Evolutionary conservation across 225 moss, liverwort and hornwort species (phyloP).

Genomic region (Climacium dendroides): DNA sequence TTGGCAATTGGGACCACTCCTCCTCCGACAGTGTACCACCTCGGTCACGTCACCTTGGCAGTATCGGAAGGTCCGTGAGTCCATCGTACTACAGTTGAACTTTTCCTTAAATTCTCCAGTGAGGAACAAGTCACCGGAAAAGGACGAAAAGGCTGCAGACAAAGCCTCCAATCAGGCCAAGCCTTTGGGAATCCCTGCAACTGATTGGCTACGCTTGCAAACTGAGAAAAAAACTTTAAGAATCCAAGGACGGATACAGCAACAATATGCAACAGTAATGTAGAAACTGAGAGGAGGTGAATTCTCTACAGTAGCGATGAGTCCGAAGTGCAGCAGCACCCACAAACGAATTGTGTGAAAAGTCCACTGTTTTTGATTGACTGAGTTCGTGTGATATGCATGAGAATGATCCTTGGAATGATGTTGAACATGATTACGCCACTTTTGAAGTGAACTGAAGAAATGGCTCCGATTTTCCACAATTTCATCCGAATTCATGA

Average conservation of each 20-base stretch:
- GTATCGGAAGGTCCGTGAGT: too few species aligned
- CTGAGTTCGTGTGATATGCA: neutral
- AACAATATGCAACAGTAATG: neutral
- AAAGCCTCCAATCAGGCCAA: neutral
- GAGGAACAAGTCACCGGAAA: neutral
- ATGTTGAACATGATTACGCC: too few species aligned
- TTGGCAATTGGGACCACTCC: neutral
- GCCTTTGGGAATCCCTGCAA: neutral
- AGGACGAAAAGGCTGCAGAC: neutral
- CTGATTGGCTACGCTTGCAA: neutral
- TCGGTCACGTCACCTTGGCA: neutral
- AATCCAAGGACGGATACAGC: too few species aligned
- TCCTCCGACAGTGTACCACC: neutral
- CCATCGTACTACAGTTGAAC: neutral
- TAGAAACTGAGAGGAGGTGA: too few species aligned
- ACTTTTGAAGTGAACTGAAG: neutral
- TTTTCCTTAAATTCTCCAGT: neutral
- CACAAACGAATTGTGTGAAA: neutral
- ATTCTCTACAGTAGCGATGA: neutral
- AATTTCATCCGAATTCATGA: neutral
- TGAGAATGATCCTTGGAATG: too few species aligned
- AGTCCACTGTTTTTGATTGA: too few species aligned
- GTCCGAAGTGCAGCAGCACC: neutral
- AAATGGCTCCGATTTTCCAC: neutral
- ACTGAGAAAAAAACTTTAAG: too few species aligned